A percentile compares a stretch with the other conserved stretches of the same genome.
These are phyloP conservation scores for Chlorella vulgaris DNA, from an alignment of 139 green algal species.

Conservation along the genomic window DNA sequence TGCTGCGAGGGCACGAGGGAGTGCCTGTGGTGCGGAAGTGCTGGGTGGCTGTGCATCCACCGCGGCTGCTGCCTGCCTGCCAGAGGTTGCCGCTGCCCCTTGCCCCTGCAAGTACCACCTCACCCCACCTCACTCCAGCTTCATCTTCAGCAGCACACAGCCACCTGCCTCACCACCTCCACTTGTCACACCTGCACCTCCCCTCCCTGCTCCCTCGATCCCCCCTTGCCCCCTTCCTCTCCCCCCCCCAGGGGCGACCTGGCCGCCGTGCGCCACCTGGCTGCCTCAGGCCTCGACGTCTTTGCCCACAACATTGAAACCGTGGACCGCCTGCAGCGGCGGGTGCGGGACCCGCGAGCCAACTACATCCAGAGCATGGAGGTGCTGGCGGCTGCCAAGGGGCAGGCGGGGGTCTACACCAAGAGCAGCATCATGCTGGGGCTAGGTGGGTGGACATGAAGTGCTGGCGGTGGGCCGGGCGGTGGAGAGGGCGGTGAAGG, in stretches of 20 bases:
- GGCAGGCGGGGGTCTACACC: slow-evolving; percentile 81
- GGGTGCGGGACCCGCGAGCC: slow-evolving; percentile 88
- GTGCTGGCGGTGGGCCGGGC: too few species aligned
- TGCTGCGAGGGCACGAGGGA: too few species aligned
- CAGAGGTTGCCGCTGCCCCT: too few species aligned
- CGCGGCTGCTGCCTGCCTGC: too few species aligned
- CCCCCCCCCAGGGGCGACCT: slow-evolving; percentile 66
- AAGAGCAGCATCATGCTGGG: slow-evolving; percentile 98
- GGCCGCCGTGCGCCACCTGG: slow-evolving; percentile 72
- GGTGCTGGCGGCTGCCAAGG: slow-evolving; percentile 88
- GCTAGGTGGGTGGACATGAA: slow-evolving; percentile 61
- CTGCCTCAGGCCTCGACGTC: slow-evolving; percentile 90
- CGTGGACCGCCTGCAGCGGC: slow-evolving; percentile 81
- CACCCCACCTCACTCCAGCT: too few species aligned
- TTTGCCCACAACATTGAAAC: slow-evolving; percentile 99
- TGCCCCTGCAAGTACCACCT: too few species aligned
- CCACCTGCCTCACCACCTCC: neutral
- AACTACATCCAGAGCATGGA: slow-evolving; percentile 87
- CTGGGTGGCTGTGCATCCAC: too few species aligned
- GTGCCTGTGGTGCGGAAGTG: too few species aligned
- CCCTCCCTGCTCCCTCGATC: neutral
- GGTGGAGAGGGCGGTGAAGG: neutral
- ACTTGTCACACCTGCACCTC: neutral
- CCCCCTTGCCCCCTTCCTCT: neutral
- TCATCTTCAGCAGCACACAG: too few species aligned